Evolutionary conservation across 306 rosid species (phyloP), one percentile per base, ranked within the genome.

Genomic region (Bauhinia variegata): DNA sequence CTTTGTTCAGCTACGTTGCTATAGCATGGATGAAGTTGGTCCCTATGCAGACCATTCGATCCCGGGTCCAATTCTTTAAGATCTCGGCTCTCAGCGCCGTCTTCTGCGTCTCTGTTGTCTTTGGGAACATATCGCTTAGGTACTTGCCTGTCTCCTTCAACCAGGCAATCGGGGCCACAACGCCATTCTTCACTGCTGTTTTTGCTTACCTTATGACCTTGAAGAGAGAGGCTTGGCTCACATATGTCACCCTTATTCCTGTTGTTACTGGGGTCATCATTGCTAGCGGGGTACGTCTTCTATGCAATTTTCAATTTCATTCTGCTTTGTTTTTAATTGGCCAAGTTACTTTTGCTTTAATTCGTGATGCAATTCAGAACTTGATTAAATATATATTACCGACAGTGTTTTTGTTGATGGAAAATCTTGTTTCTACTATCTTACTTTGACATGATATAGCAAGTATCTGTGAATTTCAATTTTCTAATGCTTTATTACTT

Each of bases 11-110:
- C 77, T 95, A 95, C 68, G 60, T 95, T 5, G 99, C 99, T 4
- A 95, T 95, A 55, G 99, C 99, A 6, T 95, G 97, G 97, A 43
- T 95, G 78, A 90, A 90, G 87, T 39, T 91, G 80, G 99, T 95
- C 7, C 99, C 99, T 4, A 85, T 95, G 90, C 99, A 95, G 74
- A 87, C 92, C 3, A 75, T 95, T 41, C 91, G 99, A 37, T 95
- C 99, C 6, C 74, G 95, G 30, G 84, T 95, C 30, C 99, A 95
- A 65, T 88, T 95, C 69, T 5, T 95, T 18, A 95, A 95, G 92
- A 95, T 95, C 89, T 67, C 92, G 1, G 83, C 99, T 0, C 86
- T 95, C 8, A 91, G 99, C 80, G 62, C 91, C 3, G 59, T 95
- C 11, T 95, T 95, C 73, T 95, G 99, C 50, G 74, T 95, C 42